A percentile compares a stretch with the other conserved stretches of the same genome.
These are phyloP conservation scores for Atkinsonella texensis DNA, from an alignment of 2,329 filamentous ascomycete species.

Conservation along the genomic window DNA sequence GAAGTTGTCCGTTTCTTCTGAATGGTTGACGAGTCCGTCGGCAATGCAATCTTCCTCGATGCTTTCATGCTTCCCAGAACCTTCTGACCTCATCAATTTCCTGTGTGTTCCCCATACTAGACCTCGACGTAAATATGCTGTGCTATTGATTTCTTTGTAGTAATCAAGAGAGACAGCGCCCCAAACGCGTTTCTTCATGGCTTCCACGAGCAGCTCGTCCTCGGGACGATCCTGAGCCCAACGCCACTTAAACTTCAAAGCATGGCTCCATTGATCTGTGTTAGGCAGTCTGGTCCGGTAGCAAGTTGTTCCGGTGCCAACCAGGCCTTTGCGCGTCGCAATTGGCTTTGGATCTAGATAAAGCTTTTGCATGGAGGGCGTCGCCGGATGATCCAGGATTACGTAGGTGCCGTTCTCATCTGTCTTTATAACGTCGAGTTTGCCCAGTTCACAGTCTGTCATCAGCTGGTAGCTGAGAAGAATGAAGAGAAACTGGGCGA, in stretches of 20 bases:
- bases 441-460: slow-evolving; percentile 17
- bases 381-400: not conserved
- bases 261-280: slow-evolving; percentile 16
- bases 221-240: slow-evolving; percentile 18
- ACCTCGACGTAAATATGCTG: slow-evolving; percentile 8
- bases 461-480: slow-evolving; percentile 20
- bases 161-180: slow-evolving; percentile 17
- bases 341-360: slow-evolving; percentile 13
- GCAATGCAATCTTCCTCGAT: not conserved
- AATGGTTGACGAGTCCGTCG: slow-evolving; percentile 7
- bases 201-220: slow-evolving; percentile 19
- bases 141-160: slow-evolving; percentile 12
- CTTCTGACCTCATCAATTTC: slow-evolving; percentile 4
- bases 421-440: slow-evolving; percentile 11
- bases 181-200: slow-evolving; percentile 16
- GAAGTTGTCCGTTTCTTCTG: slow-evolving; percentile 6
- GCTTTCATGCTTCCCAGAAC: not conserved
- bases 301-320: slow-evolving; percentile 20
- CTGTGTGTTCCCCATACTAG: slow-evolving; percentile 9
- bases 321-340: slow-evolving; percentile 13
- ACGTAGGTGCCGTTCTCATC: slow-evolving; percentile 12
- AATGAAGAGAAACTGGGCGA: slow-evolving; percentile 16
- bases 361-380: not conserved
- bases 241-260: slow-evolving; percentile 23
- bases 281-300: slow-evolving; percentile 16